These are phyloP conservation scores for Rhizopogon salebrosus DNA, from an alignment of 768 basidiomycete species.

Conservation along the genomic window DNA sequence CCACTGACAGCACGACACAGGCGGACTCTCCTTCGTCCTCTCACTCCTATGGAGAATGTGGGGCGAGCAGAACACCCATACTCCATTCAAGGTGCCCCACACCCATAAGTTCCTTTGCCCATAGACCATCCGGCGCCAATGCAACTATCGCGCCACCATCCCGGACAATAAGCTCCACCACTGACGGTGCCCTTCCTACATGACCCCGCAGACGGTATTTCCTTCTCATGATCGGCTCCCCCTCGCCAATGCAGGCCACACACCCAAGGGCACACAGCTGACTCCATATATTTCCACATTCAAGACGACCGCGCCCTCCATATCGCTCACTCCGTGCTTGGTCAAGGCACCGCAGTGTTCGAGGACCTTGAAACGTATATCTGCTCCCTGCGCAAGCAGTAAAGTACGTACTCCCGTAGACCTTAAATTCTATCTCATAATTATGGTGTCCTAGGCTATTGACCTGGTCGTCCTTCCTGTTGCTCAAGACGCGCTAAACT, in stretches of 20 bases:
- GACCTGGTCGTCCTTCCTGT: conserved; percentile 36
- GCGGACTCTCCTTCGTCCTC: conserved; percentile 71
- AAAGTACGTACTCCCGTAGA: conserved; percentile 52
- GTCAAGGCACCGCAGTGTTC: conserved; percentile 87
- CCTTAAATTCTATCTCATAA: background rate
- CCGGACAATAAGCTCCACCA: conserved; percentile 39
- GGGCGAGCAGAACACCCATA: conserved; percentile 40
- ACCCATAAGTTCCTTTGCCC: conserved; percentile 65
- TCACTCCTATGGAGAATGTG: conserved; percentile 59
- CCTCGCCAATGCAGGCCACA: conserved; percentile 55
- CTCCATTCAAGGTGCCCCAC: conserved; percentile 58
- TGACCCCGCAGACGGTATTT: conserved; percentile 49
- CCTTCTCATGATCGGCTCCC: conserved; percentile 30
- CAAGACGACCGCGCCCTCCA: conserved; percentile 71
- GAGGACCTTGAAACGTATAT: conserved; percentile 76
- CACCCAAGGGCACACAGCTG: conserved; percentile 87
- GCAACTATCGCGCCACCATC: conserved; percentile 36
- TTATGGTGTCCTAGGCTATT: conserved; percentile 49
- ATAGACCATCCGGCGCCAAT: conserved; percentile 28
- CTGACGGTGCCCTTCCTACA: conserved; percentile 46
- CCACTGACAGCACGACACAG: conserved; percentile 82
- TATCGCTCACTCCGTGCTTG: conserved; percentile 88
- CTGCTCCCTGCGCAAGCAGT: conserved; percentile 50
- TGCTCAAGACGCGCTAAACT: background rate
- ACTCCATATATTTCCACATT: conserved; percentile 75